These are phyloP conservation scores for Babesia bigemina DNA, from an alignment of 169 alveolate genomes.

Conservation along the genomic window DNA sequence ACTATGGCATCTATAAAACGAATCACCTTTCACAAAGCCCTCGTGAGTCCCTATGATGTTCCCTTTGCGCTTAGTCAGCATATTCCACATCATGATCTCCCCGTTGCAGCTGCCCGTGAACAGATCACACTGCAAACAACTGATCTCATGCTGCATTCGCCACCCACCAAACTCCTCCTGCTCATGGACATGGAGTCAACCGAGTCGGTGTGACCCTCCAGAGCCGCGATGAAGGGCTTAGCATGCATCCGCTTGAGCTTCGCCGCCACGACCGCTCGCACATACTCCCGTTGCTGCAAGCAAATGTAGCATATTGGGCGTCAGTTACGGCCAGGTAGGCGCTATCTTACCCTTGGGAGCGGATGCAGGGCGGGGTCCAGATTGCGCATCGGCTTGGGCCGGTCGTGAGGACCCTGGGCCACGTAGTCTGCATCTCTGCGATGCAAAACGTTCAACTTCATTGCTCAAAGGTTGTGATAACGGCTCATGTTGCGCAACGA, in stretches of 20 bases:
- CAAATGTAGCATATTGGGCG: neutral
- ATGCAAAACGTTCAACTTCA: slow-evolving; percentile 62
- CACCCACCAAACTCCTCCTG: slow-evolving; percentile 54
- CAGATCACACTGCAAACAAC: slow-evolving; percentile 72
- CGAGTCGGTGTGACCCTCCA: slow-evolving; percentile 96
- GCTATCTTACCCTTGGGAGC: slow-evolving; percentile 63
- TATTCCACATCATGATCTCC: slow-evolving; percentile 93
- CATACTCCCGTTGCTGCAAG: slow-evolving; percentile 88
- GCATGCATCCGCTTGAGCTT: slow-evolving; percentile 96
- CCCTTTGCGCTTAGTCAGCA: slow-evolving; percentile 84
- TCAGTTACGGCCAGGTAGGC: neutral
- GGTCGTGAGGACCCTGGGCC: slow-evolving; percentile 65
- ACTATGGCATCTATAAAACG: neutral
- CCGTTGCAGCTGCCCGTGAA: slow-evolving; percentile 96
- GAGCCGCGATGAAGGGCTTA: slow-evolving; percentile 93
- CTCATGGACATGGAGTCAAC: slow-evolving; percentile 89
- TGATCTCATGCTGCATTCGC: slow-evolving; percentile 12
- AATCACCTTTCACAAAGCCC: slow-evolving; percentile 89
- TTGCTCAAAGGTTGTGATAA: neutral
- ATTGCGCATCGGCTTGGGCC: slow-evolving; percentile 69
- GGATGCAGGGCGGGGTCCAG: slow-evolving; percentile 67
- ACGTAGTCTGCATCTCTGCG: slow-evolving; percentile 49
- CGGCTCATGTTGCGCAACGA: too few relatives aligned
- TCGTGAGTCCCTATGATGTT: slow-evolving; percentile 89
- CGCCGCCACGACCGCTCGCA: slow-evolving; percentile 95